phyloP scores from a whole-genome alignment of 2,329 filamentous ascomycete genomes.

The Beauveria sp. region DNA sequence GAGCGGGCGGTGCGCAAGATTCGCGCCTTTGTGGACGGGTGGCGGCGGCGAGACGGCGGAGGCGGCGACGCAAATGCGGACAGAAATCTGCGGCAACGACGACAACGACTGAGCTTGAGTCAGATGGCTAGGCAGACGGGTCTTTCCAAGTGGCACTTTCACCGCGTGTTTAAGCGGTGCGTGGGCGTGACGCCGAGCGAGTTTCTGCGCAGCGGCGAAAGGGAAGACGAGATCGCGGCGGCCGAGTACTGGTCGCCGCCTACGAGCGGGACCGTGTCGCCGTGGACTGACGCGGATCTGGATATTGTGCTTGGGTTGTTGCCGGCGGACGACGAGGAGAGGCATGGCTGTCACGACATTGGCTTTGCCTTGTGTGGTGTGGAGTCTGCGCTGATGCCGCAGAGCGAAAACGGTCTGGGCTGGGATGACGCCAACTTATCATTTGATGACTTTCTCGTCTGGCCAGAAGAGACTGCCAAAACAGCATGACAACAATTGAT shows the following conservation, averaged over 20 bases:
- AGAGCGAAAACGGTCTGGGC: not conserved
- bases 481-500: not conserved
- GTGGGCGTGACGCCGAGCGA: conserved; percentile 40
- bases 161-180: conserved; percentile 49
- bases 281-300: conserved; percentile 3
- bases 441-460: conserved; percentile 17
- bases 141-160: conserved; percentile 51
- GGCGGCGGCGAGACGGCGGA: conserved; percentile 16
- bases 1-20: conserved; percentile 36
- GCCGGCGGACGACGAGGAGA: not conserved
- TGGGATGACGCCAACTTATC: conserved; percentile 7
- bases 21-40: conserved; percentile 22
- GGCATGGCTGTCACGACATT: not conserved
- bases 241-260: conserved; percentile 9
- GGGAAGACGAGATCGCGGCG: not conserved
- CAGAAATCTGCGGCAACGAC: not conserved
- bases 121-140: conserved; percentile 43
- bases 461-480: conserved; percentile 10
- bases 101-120: conserved; percentile 26
- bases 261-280: conserved; percentile 6
- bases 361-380: conserved; percentile 4
- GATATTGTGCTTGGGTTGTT: not conserved
- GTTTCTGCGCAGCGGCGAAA: conserved; percentile 19
- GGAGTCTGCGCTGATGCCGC: not conserved
- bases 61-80: not conserved